Evolutionary conservation across 2,329 filamentous ascomycete species (phyloP).

Genomic region (Sclerotinia borealis): DNA sequence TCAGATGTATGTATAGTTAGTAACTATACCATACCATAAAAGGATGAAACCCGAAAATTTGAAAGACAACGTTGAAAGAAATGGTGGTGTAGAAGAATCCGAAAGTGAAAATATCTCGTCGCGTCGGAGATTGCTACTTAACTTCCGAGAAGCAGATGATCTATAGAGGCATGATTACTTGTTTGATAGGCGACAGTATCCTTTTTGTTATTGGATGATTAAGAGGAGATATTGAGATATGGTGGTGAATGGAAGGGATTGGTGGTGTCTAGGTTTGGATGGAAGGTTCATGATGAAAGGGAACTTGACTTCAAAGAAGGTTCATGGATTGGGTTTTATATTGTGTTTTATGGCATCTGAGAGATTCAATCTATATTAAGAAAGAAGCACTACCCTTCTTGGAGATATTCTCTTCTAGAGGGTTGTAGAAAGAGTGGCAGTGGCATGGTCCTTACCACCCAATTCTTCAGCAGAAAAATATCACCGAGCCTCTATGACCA

Average conservation of each 20-base stretch:
- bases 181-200: not conserved
- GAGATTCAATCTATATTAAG: not conserved
- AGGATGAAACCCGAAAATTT: too few species aligned
- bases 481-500: not conserved
- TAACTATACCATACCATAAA: not conserved
- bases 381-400: not conserved
- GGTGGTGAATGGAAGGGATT: not conserved
- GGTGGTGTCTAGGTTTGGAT: not conserved
- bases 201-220: not conserved
- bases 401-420: not conserved
- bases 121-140: not conserved
- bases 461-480: not conserved
- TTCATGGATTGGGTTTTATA: not conserved
- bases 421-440: fast-evolving
- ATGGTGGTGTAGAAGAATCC: not conserved
- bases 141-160: not conserved
- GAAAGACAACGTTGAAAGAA: not conserved
- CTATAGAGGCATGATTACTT: not conserved
- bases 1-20: not conserved
- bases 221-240: not conserved
- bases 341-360: not conserved
- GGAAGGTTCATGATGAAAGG: not conserved
- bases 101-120: not conserved
- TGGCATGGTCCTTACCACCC: not conserved
- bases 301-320: not conserved